These are phyloP conservation scores for Auriscalpium vulgare DNA, from an alignment of 768 basidiomycete species.

Conservation along the genomic window DNA sequence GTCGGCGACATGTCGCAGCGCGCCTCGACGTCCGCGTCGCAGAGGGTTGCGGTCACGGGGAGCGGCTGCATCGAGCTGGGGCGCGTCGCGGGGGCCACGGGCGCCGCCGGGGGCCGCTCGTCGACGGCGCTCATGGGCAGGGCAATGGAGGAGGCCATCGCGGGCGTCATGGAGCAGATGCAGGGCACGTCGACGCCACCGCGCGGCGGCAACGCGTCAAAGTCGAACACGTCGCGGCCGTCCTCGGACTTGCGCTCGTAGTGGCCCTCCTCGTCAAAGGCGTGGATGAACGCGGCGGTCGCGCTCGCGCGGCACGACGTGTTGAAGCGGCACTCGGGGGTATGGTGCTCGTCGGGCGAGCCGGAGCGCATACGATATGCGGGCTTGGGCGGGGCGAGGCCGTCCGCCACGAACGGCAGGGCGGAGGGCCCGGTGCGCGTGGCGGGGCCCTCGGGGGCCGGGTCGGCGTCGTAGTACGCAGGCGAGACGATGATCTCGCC, in stretches of 20 bases:
- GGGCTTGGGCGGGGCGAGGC: conserved; percentile 3
- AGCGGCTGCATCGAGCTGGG: neutral
- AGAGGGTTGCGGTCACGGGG: neutral
- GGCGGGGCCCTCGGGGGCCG: conserved; percentile 37
- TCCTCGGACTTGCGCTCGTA: conserved; percentile 5
- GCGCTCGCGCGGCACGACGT: conserved; percentile 12
- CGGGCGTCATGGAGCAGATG: conserved; percentile 8
- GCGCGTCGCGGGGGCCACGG: neutral
- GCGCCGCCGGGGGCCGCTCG: neutral
- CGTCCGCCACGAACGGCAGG: conserved; percentile 15
- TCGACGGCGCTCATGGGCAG: conserved; percentile 1
- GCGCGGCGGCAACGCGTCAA: conserved; percentile 26
- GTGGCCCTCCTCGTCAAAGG: conserved; percentile 21
- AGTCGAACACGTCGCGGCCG: conserved; percentile 24
- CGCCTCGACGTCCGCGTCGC: neutral
- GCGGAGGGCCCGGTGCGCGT: conserved; percentile 31
- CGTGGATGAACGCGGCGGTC: conserved; percentile 26
- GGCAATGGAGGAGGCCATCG: conserved; percentile 14
- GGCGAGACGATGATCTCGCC: conserved; percentile 28
- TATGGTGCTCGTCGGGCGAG: conserved; percentile 2
- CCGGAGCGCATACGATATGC: neutral
- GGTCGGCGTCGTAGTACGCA: conserved; percentile 36
- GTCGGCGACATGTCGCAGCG: conserved; percentile 4
- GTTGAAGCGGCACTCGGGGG: conserved; percentile 14
- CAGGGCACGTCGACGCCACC: conserved; percentile 13